phyloP scores from a whole-genome alignment of 805 yeast genomes.

The Kregervanrija fluxuum region DNA sequence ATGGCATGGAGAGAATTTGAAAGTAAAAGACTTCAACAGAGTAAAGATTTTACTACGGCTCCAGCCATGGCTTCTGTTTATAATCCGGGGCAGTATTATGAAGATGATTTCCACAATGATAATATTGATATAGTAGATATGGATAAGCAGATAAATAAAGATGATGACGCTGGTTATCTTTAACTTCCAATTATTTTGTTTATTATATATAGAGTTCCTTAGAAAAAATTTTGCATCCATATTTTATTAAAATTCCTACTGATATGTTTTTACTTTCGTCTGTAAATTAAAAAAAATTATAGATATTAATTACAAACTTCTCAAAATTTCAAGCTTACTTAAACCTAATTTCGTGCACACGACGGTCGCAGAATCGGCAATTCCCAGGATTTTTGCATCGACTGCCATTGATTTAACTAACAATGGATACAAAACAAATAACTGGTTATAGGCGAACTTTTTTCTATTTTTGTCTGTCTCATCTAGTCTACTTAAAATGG shows the following conservation, averaged over 20 bases:
- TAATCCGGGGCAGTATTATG: constrained; percentile 14
- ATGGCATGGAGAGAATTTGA: constrained; percentile 94
- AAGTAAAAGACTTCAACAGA: constrained; percentile 39
- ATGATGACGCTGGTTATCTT: too few relatives aligned
- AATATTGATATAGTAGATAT: constrained; percentile 10
- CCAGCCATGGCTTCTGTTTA: constrained; percentile 22
- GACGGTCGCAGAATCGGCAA: too few relatives aligned
- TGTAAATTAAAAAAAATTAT: too few relatives aligned
- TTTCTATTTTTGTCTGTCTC: not conserved
- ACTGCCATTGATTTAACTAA: not conserved
- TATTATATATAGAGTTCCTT: not conserved
- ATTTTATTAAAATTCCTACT: too few relatives aligned
- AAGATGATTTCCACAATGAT: constrained; percentile 5
- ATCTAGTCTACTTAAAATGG: too few relatives aligned
- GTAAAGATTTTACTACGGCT: constrained; percentile 1
- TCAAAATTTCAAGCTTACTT: too few relatives aligned
- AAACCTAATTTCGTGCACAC: too few relatives aligned
- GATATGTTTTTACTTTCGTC: too few relatives aligned
- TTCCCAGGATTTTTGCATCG: too few relatives aligned
- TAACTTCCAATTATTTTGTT: not conserved
- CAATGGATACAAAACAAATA: constrained; percentile 2
- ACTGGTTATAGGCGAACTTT: not conserved
- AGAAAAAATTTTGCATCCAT: not conserved
- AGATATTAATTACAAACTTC: too few relatives aligned
- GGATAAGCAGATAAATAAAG: constrained; percentile 1